phyloP scores from a whole-genome alignment of 2,329 filamentous ascomycete genomes.

The Verticillium isaacii region DNA sequence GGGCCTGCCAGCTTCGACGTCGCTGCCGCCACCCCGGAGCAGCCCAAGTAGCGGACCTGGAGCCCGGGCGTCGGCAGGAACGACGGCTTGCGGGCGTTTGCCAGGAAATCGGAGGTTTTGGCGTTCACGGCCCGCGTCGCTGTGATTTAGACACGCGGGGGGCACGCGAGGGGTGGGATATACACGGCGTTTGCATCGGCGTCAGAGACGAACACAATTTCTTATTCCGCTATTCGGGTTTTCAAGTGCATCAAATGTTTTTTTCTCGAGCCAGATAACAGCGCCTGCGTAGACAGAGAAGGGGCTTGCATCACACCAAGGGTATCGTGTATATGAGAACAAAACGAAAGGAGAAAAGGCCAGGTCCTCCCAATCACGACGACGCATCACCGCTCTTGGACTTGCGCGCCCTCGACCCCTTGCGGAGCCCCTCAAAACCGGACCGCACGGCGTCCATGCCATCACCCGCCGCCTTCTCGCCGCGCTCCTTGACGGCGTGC shows the following conservation, averaged over 20 bases:
- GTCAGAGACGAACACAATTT: neutral
- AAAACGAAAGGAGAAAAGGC: neutral
- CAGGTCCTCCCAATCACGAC: neutral
- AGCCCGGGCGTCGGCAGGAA: too few relatives aligned
- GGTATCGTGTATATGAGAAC: neutral
- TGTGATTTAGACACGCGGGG: neutral
- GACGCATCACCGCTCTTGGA: neutral
- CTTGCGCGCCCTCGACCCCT: constrained; percentile 4
- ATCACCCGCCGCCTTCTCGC: constrained; percentile 24
- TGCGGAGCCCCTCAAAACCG: constrained; percentile 21
- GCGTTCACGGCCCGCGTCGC: neutral
- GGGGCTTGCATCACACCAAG: neutral
- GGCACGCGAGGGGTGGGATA: neutral
- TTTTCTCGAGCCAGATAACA: neutral
- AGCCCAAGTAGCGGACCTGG: neutral
- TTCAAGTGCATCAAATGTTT: neutral
- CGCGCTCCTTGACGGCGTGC: constrained; percentile 42
- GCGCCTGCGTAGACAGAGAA: neutral
- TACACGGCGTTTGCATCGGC: neutral
- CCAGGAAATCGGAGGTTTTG: neutral
- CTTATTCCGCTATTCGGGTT: neutral
- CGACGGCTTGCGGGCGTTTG: neutral
- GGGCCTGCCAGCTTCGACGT: constrained; percentile 26
- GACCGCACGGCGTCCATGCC: constrained; percentile 27
- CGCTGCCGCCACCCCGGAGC: neutral